These are phyloP conservation scores for Carex kokanica DNA, from an alignment of 176 grass and related monocot species.

Conservation along the genomic window DNA sequence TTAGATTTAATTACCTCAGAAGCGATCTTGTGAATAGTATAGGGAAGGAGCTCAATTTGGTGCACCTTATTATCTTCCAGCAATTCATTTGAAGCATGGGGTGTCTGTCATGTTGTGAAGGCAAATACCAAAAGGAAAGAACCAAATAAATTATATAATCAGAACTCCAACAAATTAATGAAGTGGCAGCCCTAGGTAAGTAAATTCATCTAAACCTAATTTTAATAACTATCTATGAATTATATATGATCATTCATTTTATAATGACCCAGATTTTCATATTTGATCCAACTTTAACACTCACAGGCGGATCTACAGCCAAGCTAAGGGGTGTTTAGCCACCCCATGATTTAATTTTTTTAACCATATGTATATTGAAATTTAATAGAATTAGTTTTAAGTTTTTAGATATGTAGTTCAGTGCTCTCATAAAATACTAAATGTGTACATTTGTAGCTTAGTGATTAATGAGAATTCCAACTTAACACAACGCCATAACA, in stretches of 20 bases:
- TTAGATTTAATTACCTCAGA: constrained; percentile 32
- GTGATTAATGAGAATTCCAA: too few relatives aligned
- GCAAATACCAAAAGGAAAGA: neutral
- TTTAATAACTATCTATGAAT: neutral
- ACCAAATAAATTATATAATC: neutral
- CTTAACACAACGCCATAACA: neutral
- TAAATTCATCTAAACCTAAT: neutral
- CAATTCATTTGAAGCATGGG: neutral
- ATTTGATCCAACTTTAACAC: neutral
- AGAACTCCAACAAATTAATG: neutral
- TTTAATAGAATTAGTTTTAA: too few relatives aligned
- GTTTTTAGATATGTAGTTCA: too few relatives aligned
- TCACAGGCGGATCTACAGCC: too few relatives aligned
- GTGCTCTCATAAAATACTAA: too few relatives aligned
- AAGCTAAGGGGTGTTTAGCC: too few relatives aligned
- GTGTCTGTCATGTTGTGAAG: constrained; percentile 5
- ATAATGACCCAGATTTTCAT: neutral
- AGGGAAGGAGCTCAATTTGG: constrained; percentile 30
- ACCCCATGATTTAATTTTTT: too few relatives aligned
- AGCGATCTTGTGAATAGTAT: constrained; percentile 40
- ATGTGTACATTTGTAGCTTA: too few relatives aligned
- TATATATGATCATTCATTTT: too few relatives aligned
- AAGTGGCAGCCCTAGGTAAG: neutral
- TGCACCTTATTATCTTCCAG: constrained; percentile 35
- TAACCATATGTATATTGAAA: too few relatives aligned